Conservation (phyloP, 2,329 filamentous ascomycete genomes). For the Talaromyces funiculosus region DNA sequence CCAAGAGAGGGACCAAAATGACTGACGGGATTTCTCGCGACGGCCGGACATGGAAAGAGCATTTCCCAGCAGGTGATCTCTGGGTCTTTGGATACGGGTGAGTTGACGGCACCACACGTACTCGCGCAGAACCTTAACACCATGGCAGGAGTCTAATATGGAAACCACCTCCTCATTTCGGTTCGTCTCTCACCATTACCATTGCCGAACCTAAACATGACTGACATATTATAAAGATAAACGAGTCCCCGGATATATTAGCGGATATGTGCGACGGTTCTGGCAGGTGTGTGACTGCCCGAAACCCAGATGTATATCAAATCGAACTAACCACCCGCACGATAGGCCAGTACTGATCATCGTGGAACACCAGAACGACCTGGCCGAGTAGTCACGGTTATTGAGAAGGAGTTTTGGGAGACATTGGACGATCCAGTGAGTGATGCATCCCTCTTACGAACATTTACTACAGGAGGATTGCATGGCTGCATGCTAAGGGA, state of each 20-base stretch:
- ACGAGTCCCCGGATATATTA: constrained; percentile 81
- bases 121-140: neutral
- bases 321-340: neutral
- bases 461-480: too few relatives aligned
- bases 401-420: constrained; percentile 77
- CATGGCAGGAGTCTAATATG: constrained; percentile 77
- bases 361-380: constrained; percentile 82
- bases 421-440: constrained; percentile 61
- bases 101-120: constrained; percentile 18
- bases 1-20: neutral
- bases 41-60: constrained; percentile 37
- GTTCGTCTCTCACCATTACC: constrained; percentile 50
- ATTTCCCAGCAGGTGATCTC: constrained; percentile 59
- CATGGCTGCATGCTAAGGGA: too few relatives aligned
- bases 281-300: constrained; percentile 71
- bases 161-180: constrained; percentile 95
- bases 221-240: constrained; percentile 53
- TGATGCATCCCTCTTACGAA: too few relatives aligned
- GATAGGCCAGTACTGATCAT: constrained; percentile 70
- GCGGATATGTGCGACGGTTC: constrained; percentile 88
- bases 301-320: neutral
- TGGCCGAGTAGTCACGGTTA: constrained; percentile 88
- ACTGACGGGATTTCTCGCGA: neutral
- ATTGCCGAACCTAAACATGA: neutral
- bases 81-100: constrained; percentile 98